These are phyloP conservation scores for Globisporangium viniferum DNA, from an alignment of 352 stramenopile species.

Conservation along the genomic window DNA sequence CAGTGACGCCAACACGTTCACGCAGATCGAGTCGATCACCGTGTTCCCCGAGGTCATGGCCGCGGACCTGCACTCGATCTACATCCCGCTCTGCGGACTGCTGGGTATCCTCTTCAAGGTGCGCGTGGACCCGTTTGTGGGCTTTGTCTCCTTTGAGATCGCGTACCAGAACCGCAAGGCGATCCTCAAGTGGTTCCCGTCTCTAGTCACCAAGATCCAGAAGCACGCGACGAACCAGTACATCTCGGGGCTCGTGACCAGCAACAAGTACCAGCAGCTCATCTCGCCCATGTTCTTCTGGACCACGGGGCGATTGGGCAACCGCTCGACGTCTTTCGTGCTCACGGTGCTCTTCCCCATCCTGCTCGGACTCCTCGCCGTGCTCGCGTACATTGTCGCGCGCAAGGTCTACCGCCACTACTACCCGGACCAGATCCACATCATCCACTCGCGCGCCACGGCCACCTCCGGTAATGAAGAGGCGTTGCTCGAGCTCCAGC, in stretches of 20 bases:
- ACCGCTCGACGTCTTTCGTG: not conserved
- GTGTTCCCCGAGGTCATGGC: slow-evolving; percentile 18
- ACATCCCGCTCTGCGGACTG: not conserved
- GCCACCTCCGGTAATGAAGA: not conserved
- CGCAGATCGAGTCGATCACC: slow-evolving; percentile 26
- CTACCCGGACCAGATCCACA: not conserved
- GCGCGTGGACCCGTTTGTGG: slow-evolving; percentile 11
- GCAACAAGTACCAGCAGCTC: slow-evolving; percentile 5
- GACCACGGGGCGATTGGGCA: not conserved
- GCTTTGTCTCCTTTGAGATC: slow-evolving; percentile 7
- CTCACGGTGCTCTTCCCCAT: not conserved
- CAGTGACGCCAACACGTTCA: slow-evolving; percentile 23
- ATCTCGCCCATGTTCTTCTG: slow-evolving; percentile 11
- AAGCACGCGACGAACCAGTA: slow-evolving; percentile 1
- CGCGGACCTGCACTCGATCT: slow-evolving; percentile 31
- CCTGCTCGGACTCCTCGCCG: not conserved
- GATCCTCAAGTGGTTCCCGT: slow-evolving; percentile 6
- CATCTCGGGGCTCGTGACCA: not conserved
- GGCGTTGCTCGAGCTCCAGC: not conserved
- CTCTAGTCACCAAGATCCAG: not conserved
- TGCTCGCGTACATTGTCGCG: not conserved
- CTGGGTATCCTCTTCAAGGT: slow-evolving; percentile 5
- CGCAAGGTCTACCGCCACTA: not conserved
- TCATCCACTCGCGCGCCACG: not conserved
- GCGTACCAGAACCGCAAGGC: slow-evolving; percentile 1